These are phyloP conservation scores for Coemansia sp. DNA, from an alignment of 192 early-diverging fungal genomes.

Conservation along the genomic window DNA sequence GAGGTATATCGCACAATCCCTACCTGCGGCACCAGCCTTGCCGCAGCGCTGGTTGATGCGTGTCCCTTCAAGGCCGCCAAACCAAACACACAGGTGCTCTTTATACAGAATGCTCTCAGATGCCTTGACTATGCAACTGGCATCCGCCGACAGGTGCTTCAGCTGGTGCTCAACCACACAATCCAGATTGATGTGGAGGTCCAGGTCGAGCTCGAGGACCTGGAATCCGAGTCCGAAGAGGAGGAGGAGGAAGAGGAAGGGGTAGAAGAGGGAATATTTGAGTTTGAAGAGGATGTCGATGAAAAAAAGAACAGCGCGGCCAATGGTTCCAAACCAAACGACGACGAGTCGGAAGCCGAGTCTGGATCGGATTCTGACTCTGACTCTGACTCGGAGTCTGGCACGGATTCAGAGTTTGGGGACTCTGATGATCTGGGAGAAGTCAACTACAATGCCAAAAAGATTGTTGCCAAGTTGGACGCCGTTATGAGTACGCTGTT, in stretches of 20 bases:
- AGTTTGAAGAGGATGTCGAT: conserved; percentile 56
- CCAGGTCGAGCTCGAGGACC: conserved; percentile 85
- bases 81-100: conserved; percentile 29
- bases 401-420: conserved; percentile 32
- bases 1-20: conserved; percentile 38
- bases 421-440: conserved; percentile 16
- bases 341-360: conserved; percentile 8
- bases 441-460: conserved; percentile 48
- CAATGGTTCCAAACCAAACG: not conserved
- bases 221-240: conserved; percentile 57
- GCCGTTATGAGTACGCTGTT: conserved; percentile 69
- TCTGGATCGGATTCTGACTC: conserved; percentile 42
- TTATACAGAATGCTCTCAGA: conserved; percentile 69
- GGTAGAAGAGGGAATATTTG: conserved; percentile 47
- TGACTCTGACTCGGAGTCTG: conserved; percentile 26
- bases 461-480: conserved; percentile 71
- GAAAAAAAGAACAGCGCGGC: conserved; percentile 22
- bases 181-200: conserved; percentile 92
- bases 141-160: conserved; percentile 68
- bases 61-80: conserved; percentile 33
- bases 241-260: conserved; percentile 25
- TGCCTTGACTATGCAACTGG: conserved; percentile 75
- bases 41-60: conserved; percentile 18
- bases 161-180: conserved; percentile 76
- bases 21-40: conserved; percentile 36